Evolutionary conservation across 2,329 filamentous ascomycete genomes (phyloP), one percentile per base, ranked within the genome.

Genomic region (Sporothrix variecibatus): DNA sequence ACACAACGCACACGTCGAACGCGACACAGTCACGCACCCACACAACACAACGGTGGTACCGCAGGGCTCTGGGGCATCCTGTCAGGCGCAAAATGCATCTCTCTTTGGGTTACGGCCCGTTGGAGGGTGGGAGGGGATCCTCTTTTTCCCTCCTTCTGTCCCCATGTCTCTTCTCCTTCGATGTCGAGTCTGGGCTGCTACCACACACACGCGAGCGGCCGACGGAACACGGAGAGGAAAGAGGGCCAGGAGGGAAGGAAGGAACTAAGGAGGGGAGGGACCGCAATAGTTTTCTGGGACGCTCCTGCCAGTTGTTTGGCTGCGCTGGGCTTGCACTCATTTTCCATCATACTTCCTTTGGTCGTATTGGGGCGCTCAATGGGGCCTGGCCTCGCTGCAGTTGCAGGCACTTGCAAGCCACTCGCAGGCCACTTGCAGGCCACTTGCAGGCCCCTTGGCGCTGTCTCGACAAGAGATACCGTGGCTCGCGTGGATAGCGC

Each of bases 71-170:
- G n/a, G 43, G 40, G 56, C 70, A 53, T 53, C 70, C 70, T 51
- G 58, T 38, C 58, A 72, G 70, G 70, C 70, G 70, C 70, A 72
- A 72, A 72, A 72, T 72, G 70, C 70, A 72, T 65, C 70, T 72
- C 70, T 72, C 70, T 72, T 72, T 65, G 70, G 70, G 70, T 58
- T 64, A 64, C 70, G 70, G 70, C 58, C 70, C 70, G 70, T 65
- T 65, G 70, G 58, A 53, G 56, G 58, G 56, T 60, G 56, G 70
- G 26, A 62, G 28, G 26, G 46, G 67, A 17, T 69, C 67, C 67
- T 69, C 46, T 53, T 51, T 69, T 43, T 26, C 20, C n/a, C 28
- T 60, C 12, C 31, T 62, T 15, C 20, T 65, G 23, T 12, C 43
- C 43, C 65, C 65, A n/a, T 49, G 46, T 69, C 46, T 12, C 15